Percentiles rank a stretch among this genome's conserved stretches.
phyloP scores from a whole-genome alignment of 1,284 basidiomycete genomes.

The Wolfiporia cocos region DNA sequence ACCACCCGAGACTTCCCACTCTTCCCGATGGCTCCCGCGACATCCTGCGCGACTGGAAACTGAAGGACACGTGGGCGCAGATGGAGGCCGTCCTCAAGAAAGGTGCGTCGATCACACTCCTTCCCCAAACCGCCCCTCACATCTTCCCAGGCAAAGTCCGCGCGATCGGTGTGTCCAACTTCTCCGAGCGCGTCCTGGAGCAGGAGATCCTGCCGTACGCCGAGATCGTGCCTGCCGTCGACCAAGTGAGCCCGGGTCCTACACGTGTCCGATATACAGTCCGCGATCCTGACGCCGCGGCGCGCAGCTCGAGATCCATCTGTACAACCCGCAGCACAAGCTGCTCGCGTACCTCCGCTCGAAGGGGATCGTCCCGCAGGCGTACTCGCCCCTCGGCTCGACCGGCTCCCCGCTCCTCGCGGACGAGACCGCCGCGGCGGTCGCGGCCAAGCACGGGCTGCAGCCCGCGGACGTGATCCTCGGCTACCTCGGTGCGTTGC shows the following conservation, averaged over 20 bases:
- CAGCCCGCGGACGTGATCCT: conserved; percentile 60
- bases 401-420: conserved; percentile 62
- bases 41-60: conserved; percentile 57
- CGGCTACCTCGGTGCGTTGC: conserved; percentile 52
- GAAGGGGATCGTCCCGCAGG: conserved; percentile 70
- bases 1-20: conserved; percentile 64
- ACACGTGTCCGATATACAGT: neutral
- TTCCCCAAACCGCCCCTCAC: neutral
- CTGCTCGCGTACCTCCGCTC: conserved; percentile 61
- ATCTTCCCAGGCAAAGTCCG: conserved; percentile 35
- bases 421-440: conserved; percentile 59
- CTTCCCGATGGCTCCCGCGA: conserved; percentile 67
- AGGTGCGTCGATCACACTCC: conserved; percentile 29
- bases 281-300: neutral
- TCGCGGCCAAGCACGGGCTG: conserved; percentile 59
- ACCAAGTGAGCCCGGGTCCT: conserved; percentile 34
- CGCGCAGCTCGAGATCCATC: conserved; percentile 63
- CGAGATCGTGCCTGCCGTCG: conserved; percentile 46
- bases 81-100: conserved; percentile 72
- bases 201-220: conserved; percentile 36
- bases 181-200: conserved; percentile 40
- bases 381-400: conserved; percentile 83
- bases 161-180: conserved; percentile 57
- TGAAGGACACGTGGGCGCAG: conserved; percentile 75
- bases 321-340: conserved; percentile 74